These are phyloP conservation scores for Sporopachydermia lactativora DNA, from an alignment of 805 yeast genomes.

Conservation along the genomic window DNA sequence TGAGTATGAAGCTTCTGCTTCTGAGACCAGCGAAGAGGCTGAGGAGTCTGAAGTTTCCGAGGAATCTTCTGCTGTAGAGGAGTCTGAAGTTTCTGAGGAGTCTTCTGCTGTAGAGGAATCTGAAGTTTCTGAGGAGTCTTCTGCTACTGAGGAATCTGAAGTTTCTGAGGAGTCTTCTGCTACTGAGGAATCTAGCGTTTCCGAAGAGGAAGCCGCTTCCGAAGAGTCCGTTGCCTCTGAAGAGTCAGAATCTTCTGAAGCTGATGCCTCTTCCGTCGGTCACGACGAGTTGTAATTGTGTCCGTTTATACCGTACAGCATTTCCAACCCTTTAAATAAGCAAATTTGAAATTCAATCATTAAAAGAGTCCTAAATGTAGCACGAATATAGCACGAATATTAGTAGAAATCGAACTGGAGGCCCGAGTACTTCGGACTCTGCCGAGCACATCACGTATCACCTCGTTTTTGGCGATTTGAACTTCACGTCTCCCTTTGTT, in stretches of 20 bases:
- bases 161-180: constrained; percentile 1
- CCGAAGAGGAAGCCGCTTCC: too few relatives aligned
- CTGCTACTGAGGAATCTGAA: constrained; percentile 3
- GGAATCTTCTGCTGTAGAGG: constrained; percentile 3
- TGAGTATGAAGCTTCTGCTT: constrained; percentile 10
- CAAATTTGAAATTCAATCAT: too few relatives aligned
- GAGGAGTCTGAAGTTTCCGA: constrained; percentile 18
- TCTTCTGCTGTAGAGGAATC: background rate
- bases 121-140: background rate
- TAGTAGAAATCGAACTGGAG: too few relatives aligned
- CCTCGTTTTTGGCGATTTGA: too few relatives aligned
- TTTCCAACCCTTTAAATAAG: too few relatives aligned
- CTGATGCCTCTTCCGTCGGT: constrained; percentile 8
- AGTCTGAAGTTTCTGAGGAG: constrained; percentile 3
- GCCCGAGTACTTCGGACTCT: too few relatives aligned
- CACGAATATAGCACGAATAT: too few relatives aligned
- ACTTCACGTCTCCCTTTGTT: too few relatives aligned
- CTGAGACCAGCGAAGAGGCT: constrained; percentile 17
- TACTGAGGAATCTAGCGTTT: background rate
- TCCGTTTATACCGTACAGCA: too few relatives aligned
- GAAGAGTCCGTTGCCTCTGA: constrained; percentile 3
- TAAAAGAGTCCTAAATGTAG: too few relatives aligned
- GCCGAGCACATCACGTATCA: too few relatives aligned
- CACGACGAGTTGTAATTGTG: constrained; percentile 15
- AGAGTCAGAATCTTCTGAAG: constrained; percentile 5